Evolutionary conservation across 441 rosid species (phyloP), one percentile per base, ranked within the genome.

Genomic region (Corymbia calophylla): DNA sequence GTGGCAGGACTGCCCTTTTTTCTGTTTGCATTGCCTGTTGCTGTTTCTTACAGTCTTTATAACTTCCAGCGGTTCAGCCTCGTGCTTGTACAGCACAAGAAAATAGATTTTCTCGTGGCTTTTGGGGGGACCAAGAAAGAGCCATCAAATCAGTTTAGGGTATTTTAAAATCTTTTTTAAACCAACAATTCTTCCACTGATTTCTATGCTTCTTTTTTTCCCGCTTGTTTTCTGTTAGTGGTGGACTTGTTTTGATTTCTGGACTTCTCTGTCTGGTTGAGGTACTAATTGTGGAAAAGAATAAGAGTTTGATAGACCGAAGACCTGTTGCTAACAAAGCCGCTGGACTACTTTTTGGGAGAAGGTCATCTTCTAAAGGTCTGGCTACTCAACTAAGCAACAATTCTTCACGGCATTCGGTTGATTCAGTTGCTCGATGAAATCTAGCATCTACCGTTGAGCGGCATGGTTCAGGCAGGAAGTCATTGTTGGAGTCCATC

Each of bases 61-160:
- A 48, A 84, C 53, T 84, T 84, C 87, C 93, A 98, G 99, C 99
- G 99, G 85, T 97, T 98, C 91, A 97, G 97, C 92, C 92, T 98
- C 89, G 98, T 96, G 89, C 97, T 95, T 90, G 95, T 96, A 88
- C 97, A 96, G 91, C 99, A 97, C 93, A 96, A 96, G 91, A 99
- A 96, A 85, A 96, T 96, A 91, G 99, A 96, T 92, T 94, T 95
- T 91, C 99, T 98, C 44, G 99, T 97, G 91, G 98, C 99, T 55
- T 97, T 97, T 88, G 99, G 99, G 87, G 98, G 99, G 88, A 92
- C 90, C 58, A 95, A 91, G 91, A 98, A 96, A 92, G 99, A 98
- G 92, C 96, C 96, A 77, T 95, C 98, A 44, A 95, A 96, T 93
- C 99, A 98, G 99, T 99, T 97, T 39, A n/a, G 49, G 21, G n/a